phyloP scores from a whole-genome alignment of 2,329 filamentous ascomycete species.

The Aureobasidium sp. region DNA sequence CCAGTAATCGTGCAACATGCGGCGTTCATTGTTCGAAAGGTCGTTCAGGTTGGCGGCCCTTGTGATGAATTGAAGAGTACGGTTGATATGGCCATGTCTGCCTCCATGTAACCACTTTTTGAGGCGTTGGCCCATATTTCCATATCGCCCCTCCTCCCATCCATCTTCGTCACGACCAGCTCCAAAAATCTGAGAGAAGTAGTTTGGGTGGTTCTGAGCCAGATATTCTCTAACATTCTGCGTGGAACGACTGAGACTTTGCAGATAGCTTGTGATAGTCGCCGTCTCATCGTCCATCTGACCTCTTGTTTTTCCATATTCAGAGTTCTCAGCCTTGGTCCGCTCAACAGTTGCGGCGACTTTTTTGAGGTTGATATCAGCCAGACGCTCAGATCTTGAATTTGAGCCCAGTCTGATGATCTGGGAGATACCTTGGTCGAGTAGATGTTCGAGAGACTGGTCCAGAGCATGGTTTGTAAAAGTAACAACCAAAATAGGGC shows the following conservation, averaged over 20 bases:
- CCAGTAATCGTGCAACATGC: slow-evolving; percentile 15
- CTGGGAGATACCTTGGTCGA: slow-evolving; percentile 39
- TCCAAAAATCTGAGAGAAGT: slow-evolving; percentile 21
- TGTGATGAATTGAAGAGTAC: background rate
- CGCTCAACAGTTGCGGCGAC: slow-evolving; percentile 27
- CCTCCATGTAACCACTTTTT: slow-evolving; percentile 18
- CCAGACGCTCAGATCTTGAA: slow-evolving; percentile 48
- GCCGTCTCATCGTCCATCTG: slow-evolving; percentile 19
- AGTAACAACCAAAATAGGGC: slow-evolving; percentile 42
- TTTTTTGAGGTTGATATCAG: slow-evolving; percentile 43
- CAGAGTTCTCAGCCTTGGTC: slow-evolving; percentile 36
- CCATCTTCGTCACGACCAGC: background rate
- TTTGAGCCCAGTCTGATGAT: slow-evolving; percentile 57
- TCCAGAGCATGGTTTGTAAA: slow-evolving; percentile 50
- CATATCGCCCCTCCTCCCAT: background rate
- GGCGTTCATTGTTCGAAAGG: slow-evolving; percentile 12
- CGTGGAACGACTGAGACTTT: background rate
- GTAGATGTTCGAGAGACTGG: slow-evolving; percentile 53
- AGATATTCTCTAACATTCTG: slow-evolving; percentile 17
- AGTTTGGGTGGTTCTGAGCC: slow-evolving; percentile 17
- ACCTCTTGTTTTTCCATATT: slow-evolving; percentile 25
- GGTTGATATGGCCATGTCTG: background rate
- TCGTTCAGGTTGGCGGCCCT: background rate
- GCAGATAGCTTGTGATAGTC: slow-evolving; percentile 19
- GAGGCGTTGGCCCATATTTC: slow-evolving; percentile 14